Conservation (phyloP, 306 rosid species). For the Pyrus betulifolia region DNA sequence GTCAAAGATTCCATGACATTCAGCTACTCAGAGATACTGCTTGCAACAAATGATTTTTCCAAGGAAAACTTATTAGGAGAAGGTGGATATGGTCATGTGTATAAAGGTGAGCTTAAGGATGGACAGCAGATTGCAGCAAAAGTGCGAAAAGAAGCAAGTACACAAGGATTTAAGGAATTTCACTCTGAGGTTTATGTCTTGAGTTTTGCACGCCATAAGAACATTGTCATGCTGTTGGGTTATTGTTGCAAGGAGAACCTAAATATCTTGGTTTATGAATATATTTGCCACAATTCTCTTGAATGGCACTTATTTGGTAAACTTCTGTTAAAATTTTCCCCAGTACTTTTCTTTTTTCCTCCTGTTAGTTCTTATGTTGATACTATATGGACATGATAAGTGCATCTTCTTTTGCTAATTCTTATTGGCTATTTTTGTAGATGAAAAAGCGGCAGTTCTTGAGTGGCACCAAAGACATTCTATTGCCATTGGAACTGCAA, state of each 20-base stretch:
- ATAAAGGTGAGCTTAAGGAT: conserved; percentile 57
- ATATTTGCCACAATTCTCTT: conserved; percentile 75
- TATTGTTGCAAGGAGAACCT: conserved; percentile 67
- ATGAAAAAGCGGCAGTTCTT: conserved; percentile 41
- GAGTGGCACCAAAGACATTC: conserved; percentile 71
- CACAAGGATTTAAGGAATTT: conserved; percentile 71
- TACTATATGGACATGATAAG: neutral
- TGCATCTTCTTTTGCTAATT: neutral
- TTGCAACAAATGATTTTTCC: conserved; percentile 60
- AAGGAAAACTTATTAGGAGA: conserved; percentile 74
- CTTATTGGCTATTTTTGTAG: conserved; percentile 20
- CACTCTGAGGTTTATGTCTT: conserved; percentile 74
- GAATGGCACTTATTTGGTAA: conserved; percentile 81
- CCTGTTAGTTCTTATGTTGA: neutral
- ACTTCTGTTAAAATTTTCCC: conserved; percentile 6
- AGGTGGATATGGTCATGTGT: conserved; percentile 81
- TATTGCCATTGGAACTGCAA: conserved; percentile 84
- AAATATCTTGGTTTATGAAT: conserved; percentile 76
- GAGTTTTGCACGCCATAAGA: conserved; percentile 86
- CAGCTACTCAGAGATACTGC: conserved; percentile 46
- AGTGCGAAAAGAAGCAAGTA: conserved; percentile 70
- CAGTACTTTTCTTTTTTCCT: neutral
- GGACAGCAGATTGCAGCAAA: conserved; percentile 82
- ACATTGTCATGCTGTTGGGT: conserved; percentile 84
- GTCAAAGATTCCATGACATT: conserved; percentile 55